phyloP scores from a whole-genome alignment of 2,329 filamentous ascomycete species.

The Sclerotinia subarctica region DNA sequence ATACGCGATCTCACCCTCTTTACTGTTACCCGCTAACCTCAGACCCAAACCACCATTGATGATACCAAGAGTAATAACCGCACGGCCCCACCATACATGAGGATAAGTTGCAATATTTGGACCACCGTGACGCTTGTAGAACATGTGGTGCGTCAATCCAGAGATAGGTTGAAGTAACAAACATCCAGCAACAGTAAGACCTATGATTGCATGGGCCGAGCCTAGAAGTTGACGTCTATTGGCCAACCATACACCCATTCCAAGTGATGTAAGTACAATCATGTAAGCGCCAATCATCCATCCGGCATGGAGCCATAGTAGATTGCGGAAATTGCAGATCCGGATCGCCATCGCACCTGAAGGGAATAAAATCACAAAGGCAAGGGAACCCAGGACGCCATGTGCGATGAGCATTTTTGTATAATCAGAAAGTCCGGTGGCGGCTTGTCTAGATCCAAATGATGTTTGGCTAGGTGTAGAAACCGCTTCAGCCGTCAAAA shows the following conservation, averaged over 20 bases:
- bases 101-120: slow-evolving; percentile 49
- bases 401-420: slow-evolving; percentile 42
- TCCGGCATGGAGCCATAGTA: slow-evolving; percentile 49
- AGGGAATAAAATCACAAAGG: slow-evolving; percentile 58
- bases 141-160: slow-evolving; percentile 55
- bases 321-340: slow-evolving; percentile 47
- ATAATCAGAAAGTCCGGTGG: slow-evolving; percentile 3
- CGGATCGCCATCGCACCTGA: slow-evolving; percentile 61
- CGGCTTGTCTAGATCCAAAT: slow-evolving; percentile 4
- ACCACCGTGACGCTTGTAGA: slow-evolving; percentile 47
- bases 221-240: slow-evolving; percentile 18
- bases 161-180: slow-evolving; percentile 56
- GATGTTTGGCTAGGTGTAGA: slow-evolving; percentile 2
- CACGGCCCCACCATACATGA: slow-evolving; percentile 60
- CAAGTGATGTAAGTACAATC: slow-evolving; percentile 58
- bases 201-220: slow-evolving; percentile 51
- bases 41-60: slow-evolving; percentile 64
- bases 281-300: slow-evolving; percentile 55
- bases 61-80: slow-evolving; percentile 56
- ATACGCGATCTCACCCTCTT: slow-evolving; percentile 51
- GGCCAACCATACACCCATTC: slow-evolving; percentile 50
- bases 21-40: slow-evolving; percentile 44
- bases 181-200: slow-evolving; percentile 52
- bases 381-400: slow-evolving; percentile 56
- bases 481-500: slow-evolving; percentile 21